Evolutionary conservation across 1,139 yeast genomes (phyloP), one percentile per base, ranked within the genome.

Genomic region (Zygoascus meyerae): DNA sequence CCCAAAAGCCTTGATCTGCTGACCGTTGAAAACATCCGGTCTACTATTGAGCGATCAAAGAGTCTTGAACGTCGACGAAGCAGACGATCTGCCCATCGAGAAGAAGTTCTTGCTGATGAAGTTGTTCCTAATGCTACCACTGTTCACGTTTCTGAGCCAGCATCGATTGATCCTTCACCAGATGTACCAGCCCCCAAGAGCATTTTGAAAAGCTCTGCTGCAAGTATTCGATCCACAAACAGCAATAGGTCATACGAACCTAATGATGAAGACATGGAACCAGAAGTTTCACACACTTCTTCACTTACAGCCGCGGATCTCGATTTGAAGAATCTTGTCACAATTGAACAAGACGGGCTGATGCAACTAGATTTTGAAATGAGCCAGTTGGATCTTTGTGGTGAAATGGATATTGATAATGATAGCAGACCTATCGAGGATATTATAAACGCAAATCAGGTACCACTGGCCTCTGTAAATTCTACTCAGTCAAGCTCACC

Each of bases 11-110:
- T 67, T 41, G 68, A 63, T 34, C 48, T 55, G n/a, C 53, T 58
- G 14, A 58, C 64, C 15, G 66, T 66, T 7, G 69, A 63, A 42
- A 55, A 56, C n/a, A 65, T 67, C 37, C 59, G 68, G 37, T 57
- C 62, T 31, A 62, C 70, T 2, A 52, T 67, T 12, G 68, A 66
- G 42, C 61, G 69, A 37, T 58, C 67, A 3, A 65, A 63, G 44
- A 58, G 65, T 34, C 51, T 66, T 44, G 69, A 65, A 46, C 56
- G 70, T 21, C 58, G 65, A 38, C 58, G 64, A 31, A 62, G 67
- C 48, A 52, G 58, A 11, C 52, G 62, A 9, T 57, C 62, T 5
- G 51, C 55, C 12, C 48, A 42, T 11, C 16, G 44, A 37, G 48
- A 50, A 10, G 48, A 48, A 26, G 50, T 46, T 28, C 51, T 51